Evolutionary conservation across 495 filamentous ascomycete genomes (phyloP).

Genomic region (Penicillium steckii): DNA sequence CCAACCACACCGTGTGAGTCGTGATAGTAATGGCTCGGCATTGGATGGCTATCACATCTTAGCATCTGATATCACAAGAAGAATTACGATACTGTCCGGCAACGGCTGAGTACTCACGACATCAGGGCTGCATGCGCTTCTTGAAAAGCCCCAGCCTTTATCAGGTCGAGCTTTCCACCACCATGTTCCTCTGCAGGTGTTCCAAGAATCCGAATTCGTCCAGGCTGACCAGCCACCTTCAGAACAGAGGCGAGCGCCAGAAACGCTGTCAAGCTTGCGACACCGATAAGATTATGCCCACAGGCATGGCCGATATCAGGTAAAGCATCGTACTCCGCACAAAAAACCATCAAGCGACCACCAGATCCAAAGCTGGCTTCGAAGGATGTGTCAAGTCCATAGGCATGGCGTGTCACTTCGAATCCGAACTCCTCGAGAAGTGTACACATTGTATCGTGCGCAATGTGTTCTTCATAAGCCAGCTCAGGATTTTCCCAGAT

Average conservation of each 20-base stretch:
- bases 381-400: constrained; percentile 55
- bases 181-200: constrained; percentile 44
- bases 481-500: constrained; percentile 53
- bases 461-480: constrained; percentile 51
- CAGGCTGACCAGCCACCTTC: constrained; percentile 7
- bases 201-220: constrained; percentile 37
- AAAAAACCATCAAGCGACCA: constrained; percentile 36
- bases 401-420: constrained; percentile 39
- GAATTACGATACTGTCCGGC: too few relatives aligned
- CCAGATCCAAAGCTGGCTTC: constrained; percentile 46
- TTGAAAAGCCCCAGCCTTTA: constrained; percentile 49
- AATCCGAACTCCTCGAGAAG: constrained; percentile 29
- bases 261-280: constrained; percentile 44
- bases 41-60: background rate
- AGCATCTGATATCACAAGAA: background rate
- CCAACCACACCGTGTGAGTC: background rate
- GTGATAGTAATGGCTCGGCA: background rate
- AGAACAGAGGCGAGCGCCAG: constrained; percentile 29
- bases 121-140: constrained; percentile 50
- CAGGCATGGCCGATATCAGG: constrained; percentile 47
- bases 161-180: constrained; percentile 48
- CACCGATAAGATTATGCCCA: constrained; percentile 48
- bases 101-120: constrained; percentile 10
- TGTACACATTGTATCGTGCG: constrained; percentile 49
- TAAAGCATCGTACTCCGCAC: constrained; percentile 56